Base-by-base conservation (phyloP, 208 protist genomes). In the Paratrypanosoma confusum region DNA sequence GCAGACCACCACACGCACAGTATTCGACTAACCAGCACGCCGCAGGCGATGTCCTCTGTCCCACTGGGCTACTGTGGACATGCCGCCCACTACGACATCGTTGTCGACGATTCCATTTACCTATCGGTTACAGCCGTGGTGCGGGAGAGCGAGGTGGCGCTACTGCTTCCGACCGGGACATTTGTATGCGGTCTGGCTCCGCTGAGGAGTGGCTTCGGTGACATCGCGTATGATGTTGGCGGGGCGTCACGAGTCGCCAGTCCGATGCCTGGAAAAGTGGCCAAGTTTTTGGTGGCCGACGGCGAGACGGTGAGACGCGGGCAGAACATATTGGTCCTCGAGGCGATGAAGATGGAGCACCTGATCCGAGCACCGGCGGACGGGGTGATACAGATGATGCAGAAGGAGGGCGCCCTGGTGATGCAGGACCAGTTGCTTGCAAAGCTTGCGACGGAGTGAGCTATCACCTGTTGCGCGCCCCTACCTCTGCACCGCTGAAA, bases 321-420 rank as follows among this genome's bases (percentile, higher is more conserved):
- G 20, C 46, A 95, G 24, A 44, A 81, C 3, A 39, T 98, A 11
- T 34, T 97, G 26, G 72, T 93, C 0, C 50, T 98, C 39, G 93
- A 97, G 56, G 93, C 92, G 3, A 98, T 98, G 93, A 97, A 97
- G 70, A 97, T 97, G 90, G 83, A 96, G 38, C 75, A 79, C 56
- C 73, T 65, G 20, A 52, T 95, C 23, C 27, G 58, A 41, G 58
- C 75, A 16, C 45, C 51, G 23, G 35, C 25, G 13, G 57, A 62
- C 52, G 81, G 78, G 3, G 57, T 71, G 22, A 61, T 55, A 49
- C 27, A 36, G 23, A 54, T 84, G 20, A 57, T 41, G 17, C 47
- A 57, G 20, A 53, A 41, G 18, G n/a, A 67, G 32, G 52, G 53
- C 48, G 28, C 46, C 24, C 62, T 53, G 5, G 57, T 66, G 22